These are phyloP conservation scores for Crucihimalaya himalaica DNA, from an alignment of 345 rosid genomes.

Conservation along the genomic window DNA sequence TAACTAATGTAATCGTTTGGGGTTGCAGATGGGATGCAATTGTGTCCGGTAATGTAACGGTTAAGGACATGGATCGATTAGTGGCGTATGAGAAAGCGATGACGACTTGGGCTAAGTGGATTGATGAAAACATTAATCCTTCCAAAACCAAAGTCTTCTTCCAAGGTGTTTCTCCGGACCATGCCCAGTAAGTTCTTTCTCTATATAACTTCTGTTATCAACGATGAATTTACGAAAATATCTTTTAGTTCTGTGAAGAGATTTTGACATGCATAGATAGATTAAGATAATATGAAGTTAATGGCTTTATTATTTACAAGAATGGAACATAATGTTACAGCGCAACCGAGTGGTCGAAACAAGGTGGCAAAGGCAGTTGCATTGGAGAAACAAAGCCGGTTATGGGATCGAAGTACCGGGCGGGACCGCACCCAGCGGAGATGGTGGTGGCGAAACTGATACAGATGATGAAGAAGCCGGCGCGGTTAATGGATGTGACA, in stretches of 20 bases:
- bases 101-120: conserved; percentile 75
- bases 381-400: conserved; percentile 47
- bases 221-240: not conserved
- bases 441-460: conserved; percentile 36
- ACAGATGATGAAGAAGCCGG: conserved; percentile 35
- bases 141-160: conserved; percentile 58
- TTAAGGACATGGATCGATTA: conserved; percentile 58
- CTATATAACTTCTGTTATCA: not conserved
- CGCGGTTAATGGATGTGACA: conserved; percentile 35
- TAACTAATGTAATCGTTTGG: conserved; percentile 16
- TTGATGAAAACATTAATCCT: conserved; percentile 48
- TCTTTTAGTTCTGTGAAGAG: too few species aligned
- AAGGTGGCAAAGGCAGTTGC: conserved; percentile 44
- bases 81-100: conserved; percentile 64
- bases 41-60: conserved; percentile 34
- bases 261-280: too few species aligned
- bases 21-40: conserved; percentile 65
- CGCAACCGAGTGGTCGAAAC: conserved; percentile 60
- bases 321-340: conserved; percentile 35
- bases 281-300: too few species aligned
- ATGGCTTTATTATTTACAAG: not conserved
- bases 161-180: conserved; percentile 79
- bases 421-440: conserved; percentile 55
- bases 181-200: conserved; percentile 43
- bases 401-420: conserved; percentile 41